These are phyloP conservation scores for Botryosphaeria dothidea DNA, from an alignment of 2,329 filamentous ascomycete genomes.

Conservation along the genomic window DNA sequence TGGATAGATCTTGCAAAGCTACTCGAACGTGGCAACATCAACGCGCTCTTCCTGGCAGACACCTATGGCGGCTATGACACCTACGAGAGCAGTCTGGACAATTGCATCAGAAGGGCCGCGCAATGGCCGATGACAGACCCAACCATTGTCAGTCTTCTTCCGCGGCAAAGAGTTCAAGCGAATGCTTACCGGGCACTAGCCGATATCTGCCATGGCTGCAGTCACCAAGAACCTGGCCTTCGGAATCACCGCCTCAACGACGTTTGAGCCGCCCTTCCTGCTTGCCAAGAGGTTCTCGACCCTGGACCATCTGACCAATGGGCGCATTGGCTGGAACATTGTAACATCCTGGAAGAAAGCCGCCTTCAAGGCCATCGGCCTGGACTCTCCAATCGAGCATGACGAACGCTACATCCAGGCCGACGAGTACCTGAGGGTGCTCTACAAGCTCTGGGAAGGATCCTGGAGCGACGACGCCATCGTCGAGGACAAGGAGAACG, in stretches of 20 bases:
- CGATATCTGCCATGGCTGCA: slow-evolving; percentile 66
- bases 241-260: slow-evolving; percentile 63
- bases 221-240: slow-evolving; percentile 66
- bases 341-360: slow-evolving; percentile 65
- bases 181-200: slow-evolving; percentile 37
- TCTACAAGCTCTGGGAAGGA: slow-evolving; percentile 63
- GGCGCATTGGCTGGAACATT: slow-evolving; percentile 67
- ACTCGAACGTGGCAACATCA: slow-evolving; percentile 63
- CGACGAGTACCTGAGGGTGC: slow-evolving; percentile 61
- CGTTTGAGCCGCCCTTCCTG: slow-evolving; percentile 63
- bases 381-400: slow-evolving; percentile 60
- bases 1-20: slow-evolving; percentile 66
- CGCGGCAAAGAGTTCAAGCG: background rate
- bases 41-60: slow-evolving; percentile 66
- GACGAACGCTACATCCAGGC: slow-evolving; percentile 63
- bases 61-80: slow-evolving; percentile 66
- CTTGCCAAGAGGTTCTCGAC: slow-evolving; percentile 64
- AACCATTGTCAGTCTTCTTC: slow-evolving; percentile 52
- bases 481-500: slow-evolving; percentile 53
- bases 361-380: slow-evolving; percentile 63
- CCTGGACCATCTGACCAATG: slow-evolving; percentile 62
- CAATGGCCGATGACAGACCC: slow-evolving; percentile 69
- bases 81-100: slow-evolving; percentile 60
- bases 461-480: slow-evolving; percentile 60
- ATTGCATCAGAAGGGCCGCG: slow-evolving; percentile 62